Percentiles rank a stretch among this genome's conserved stretches.
phyloP scores from a whole-genome alignment of 441 rosid species.

The Capsella rubella region DNA sequence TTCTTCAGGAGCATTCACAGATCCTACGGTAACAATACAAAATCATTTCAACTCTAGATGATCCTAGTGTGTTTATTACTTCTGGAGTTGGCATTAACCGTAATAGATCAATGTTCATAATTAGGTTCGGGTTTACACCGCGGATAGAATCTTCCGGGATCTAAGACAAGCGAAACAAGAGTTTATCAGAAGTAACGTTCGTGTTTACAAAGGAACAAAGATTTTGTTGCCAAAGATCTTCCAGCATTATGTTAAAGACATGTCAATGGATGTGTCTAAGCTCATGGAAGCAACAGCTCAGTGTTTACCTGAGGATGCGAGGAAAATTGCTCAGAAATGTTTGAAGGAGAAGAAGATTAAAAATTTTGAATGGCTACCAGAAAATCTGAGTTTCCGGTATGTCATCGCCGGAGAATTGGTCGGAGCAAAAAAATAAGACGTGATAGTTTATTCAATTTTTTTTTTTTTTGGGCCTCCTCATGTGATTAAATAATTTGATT shows the following conservation, averaged over 20 bases:
- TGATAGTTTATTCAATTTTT: constrained; percentile 8
- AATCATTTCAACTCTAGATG: background rate
- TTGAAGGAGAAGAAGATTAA: constrained; percentile 54
- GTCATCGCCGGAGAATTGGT: constrained; percentile 61
- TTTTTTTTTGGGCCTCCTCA: constrained; percentile 1
- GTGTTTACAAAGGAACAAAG: constrained; percentile 62
- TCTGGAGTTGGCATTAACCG: background rate
- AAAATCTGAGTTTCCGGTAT: constrained; percentile 67
- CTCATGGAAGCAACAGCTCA: constrained; percentile 51
- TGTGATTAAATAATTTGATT: constrained; percentile 42
- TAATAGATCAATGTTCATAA: background rate
- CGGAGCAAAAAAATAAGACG: constrained; percentile 39
- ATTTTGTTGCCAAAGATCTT: constrained; percentile 69
- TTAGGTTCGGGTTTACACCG: constrained; percentile 77
- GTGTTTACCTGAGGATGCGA: constrained; percentile 55
- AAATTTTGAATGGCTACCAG: constrained; percentile 62
- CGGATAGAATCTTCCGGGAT: constrained; percentile 64
- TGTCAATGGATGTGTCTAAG: constrained; percentile 55
- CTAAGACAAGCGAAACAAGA: constrained; percentile 68
- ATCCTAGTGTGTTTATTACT: background rate
- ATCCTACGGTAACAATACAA: constrained; percentile 60
- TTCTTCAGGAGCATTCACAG: constrained; percentile 74
- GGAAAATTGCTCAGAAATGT: constrained; percentile 55
- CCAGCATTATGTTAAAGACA: constrained; percentile 66
- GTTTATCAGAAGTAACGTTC: constrained; percentile 59